Evolutionary conservation across 768 basidiomycete species (phyloP), one percentile per base, ranked within the genome.

Genomic region (Kwoniella sp.): DNA sequence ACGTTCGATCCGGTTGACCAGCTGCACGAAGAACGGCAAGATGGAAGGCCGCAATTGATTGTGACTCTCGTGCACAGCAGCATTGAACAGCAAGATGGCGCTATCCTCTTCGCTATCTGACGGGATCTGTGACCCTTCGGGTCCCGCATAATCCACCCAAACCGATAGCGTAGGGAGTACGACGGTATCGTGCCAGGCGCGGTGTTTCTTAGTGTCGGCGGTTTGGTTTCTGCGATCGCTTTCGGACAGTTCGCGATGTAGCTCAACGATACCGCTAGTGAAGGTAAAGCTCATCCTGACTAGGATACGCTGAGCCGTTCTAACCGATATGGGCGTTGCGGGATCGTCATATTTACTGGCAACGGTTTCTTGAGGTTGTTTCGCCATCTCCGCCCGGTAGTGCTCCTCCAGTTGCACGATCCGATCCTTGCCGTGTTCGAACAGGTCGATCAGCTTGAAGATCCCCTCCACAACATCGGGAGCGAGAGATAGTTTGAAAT

Each of bases 1-100:
- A 34, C 71, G 69, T 69, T 93, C 88, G 27, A 91, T 76, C 36
- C 81, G 81, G 22, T 80, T 78, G 45, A 86, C 80, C 23, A 92
- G 75, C 50, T 88, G 85, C 0, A 86, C 82, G 31, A 95, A 72
- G 76, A 96, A 96, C 3, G 87, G 88, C 8, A 98, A 77, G 9
- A 96, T 76, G 4, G 82, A 84, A 0, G 93, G 92, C 38, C 84
- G 77, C 22, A 98, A 77, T 2, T 81, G 84, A 68, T 98, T 98
- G 54, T 84, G 81, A 67, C 90, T 95, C 0, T 87, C 84, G 66
- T 91, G 88, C 19, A 98, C 56, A 12, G 69, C 67, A 63, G 82
- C 81, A 70, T 89, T 90, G 78, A 95, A 85, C 56, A 88, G 78
- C 25, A 93, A 76, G 2, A 80, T 78, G 1, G 86, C 83, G 0